A percentile compares a stretch with the other conserved stretches of the same genome.
Evolutionary conservation across 1,284 basidiomycete species (phyloP).

Genomic region (Cryptococcus neoformans): DNA sequence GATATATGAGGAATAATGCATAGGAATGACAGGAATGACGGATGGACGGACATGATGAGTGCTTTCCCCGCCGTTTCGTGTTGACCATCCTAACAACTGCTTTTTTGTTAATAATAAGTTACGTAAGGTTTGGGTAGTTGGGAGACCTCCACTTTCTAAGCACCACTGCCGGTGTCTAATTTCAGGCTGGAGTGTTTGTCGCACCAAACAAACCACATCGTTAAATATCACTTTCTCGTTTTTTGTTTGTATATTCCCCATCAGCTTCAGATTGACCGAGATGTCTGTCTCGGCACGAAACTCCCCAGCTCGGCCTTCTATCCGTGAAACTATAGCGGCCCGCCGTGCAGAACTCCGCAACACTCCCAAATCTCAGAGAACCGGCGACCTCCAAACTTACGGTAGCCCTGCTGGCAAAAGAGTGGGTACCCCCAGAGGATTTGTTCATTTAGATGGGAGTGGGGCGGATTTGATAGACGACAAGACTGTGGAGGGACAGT

Average conservation of each 20-base stretch:
- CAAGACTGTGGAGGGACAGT: slow-evolving; percentile 27
- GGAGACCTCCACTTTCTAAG: background rate
- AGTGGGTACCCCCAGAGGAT: slow-evolving; percentile 2
- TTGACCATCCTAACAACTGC: background rate
- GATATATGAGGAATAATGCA: no score
- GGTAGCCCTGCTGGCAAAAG: background rate
- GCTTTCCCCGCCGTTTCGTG: no score
- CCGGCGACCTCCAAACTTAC: background rate
- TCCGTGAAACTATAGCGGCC: slow-evolving; percentile 41
- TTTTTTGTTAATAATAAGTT: background rate
- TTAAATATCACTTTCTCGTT: background rate
- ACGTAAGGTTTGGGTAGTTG: background rate
- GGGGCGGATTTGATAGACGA: slow-evolving; percentile 20
- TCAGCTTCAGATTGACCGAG: background rate
- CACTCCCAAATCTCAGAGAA: slow-evolving; percentile 11
- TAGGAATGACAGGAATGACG: no score
- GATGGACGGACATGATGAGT: no score
- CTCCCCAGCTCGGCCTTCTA: slow-evolving; percentile 14
- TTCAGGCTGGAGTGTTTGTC: background rate
- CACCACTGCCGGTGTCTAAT: background rate
- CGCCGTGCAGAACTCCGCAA: slow-evolving; percentile 30
- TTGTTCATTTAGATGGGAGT: background rate
- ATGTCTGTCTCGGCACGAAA: slow-evolving; percentile 2
- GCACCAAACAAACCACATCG: background rate
- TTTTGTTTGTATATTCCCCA: background rate